These are phyloP conservation scores for Zostera marina DNA, from an alignment of 116 monocot genomes.

Conservation along the genomic window DNA sequence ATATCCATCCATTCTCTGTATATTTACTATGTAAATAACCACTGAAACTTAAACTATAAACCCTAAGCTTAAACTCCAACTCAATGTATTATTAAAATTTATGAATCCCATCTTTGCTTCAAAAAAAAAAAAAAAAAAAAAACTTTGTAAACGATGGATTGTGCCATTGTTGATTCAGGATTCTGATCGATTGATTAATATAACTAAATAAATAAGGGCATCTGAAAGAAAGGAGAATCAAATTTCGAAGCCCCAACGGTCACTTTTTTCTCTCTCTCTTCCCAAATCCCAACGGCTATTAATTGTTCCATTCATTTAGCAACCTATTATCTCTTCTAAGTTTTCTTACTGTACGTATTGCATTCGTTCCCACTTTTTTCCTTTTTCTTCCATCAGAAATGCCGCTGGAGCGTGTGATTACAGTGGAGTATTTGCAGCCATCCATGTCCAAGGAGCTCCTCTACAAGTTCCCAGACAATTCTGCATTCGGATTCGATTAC, in stretches of 20 bases:
- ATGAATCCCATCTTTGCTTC: too few species aligned
- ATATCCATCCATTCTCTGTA: too few species aligned
- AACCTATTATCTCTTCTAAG: background rate
- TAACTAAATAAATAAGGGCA: too few species aligned
- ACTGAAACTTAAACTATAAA: too few species aligned
- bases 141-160: too few species aligned
- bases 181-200: too few species aligned
- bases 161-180: too few species aligned
- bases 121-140: too few species aligned
- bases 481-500: slow-evolving; percentile 84
- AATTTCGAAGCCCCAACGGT: background rate
- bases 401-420: slow-evolving; percentile 43
- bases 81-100: too few species aligned
- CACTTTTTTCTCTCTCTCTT: background rate
- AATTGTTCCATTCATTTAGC: background rate
- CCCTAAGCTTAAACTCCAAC: too few species aligned
- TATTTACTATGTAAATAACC: too few species aligned
- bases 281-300: background rate
- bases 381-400: background rate
- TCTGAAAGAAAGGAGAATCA: too few species aligned
- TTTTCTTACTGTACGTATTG: background rate
- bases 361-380: background rate
- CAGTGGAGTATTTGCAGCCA: slow-evolving; percentile 67
- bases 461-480: slow-evolving; percentile 68
- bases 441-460: slow-evolving; percentile 72